Conservation (phyloP, 1,139 yeast genomes). For the Candida pseudocylindracea region DNA sequence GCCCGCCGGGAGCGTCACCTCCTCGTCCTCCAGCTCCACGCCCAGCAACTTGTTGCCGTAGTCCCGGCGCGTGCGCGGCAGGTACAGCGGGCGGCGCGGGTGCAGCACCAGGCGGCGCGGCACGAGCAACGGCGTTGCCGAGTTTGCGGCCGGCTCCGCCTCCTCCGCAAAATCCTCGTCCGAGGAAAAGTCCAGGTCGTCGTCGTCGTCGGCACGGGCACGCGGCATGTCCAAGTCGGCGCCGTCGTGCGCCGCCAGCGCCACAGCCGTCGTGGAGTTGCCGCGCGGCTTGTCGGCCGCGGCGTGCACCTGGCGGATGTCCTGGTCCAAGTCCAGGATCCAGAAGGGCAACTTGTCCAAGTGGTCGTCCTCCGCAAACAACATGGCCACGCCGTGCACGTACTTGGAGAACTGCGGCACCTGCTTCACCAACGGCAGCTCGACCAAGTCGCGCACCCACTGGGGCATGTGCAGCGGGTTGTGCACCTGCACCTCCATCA, state of each 20-base stretch:
- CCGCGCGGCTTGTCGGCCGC: conserved; percentile 25
- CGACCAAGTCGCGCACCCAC: conserved; percentile 79
- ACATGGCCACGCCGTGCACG: conserved; percentile 73
- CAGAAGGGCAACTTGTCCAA: conserved; percentile 84
- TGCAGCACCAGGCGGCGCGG: conserved; percentile 1
- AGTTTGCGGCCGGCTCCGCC: not conserved
- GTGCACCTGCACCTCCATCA: conserved; percentile 70
- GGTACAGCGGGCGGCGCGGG: conserved; percentile 4
- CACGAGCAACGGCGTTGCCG: not conserved
- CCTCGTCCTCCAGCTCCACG: conserved; percentile 72
- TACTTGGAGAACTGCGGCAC: conserved; percentile 82
- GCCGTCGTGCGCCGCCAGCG: conserved; percentile 5
- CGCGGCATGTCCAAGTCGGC: too few species aligned
- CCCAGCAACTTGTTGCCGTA: conserved; percentile 15
- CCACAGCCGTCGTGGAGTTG: conserved; percentile 18
- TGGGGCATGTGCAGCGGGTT: conserved; percentile 19
- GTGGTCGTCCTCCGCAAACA: conserved; percentile 78
- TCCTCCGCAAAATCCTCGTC: conserved; percentile 14
- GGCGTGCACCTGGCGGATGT: conserved; percentile 29
- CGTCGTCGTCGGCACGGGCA: not conserved
- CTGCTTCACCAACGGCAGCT: conserved; percentile 59
- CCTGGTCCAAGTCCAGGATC: conserved; percentile 76
- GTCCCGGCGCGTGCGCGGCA: conserved; percentile 2
- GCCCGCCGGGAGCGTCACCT: conserved; percentile 71
- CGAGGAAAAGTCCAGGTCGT: conserved; percentile 9